Conservation (phyloP, 1,139 yeast species). For the Suhomyces taliae region DNA sequence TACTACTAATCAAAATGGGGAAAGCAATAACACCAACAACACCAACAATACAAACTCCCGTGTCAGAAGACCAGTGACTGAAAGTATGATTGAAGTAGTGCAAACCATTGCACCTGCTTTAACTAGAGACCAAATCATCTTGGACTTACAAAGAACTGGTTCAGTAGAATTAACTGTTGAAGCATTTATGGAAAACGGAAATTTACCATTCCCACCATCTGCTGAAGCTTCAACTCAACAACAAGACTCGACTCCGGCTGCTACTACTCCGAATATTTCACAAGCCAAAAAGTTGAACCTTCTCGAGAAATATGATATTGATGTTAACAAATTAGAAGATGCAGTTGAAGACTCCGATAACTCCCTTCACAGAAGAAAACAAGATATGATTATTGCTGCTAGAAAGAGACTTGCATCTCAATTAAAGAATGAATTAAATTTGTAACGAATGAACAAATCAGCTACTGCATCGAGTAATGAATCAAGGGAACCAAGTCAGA, state of each 20-base stretch:
- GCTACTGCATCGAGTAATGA: no score
- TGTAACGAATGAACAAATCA: not conserved
- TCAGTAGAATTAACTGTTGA: slow-evolving; percentile 81
- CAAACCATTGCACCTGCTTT: slow-evolving; percentile 78
- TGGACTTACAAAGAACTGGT: slow-evolving; percentile 67
- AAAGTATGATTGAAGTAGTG: slow-evolving; percentile 83
- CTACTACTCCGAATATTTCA: not conserved
- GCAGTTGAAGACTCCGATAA: slow-evolving; percentile 18
- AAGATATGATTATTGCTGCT: slow-evolving; percentile 47
- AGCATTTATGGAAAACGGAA: slow-evolving; percentile 60
- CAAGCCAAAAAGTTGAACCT: slow-evolving; percentile 22
- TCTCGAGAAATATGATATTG: slow-evolving; percentile 36
- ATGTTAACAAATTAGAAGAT: slow-evolving; percentile 15
- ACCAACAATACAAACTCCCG: slow-evolving; percentile 28
- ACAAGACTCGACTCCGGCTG: not conserved
- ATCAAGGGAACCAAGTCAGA: no score
- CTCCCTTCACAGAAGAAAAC: slow-evolving; percentile 26
- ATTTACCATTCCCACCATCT: slow-evolving; percentile 68
- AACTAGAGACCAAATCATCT: slow-evolving; percentile 66
- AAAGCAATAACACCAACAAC: slow-evolving; percentile 13
- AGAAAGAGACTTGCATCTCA: slow-evolving; percentile 42
- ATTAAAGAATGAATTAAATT: slow-evolving; percentile 28
- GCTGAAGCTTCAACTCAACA: not conserved
- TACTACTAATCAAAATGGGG: slow-evolving; percentile 16
- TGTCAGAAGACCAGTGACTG: slow-evolving; percentile 63